These are phyloP conservation scores for Fusarium chlamydosporum DNA, from an alignment of 2,329 filamentous ascomycete species.

Conservation along the genomic window DNA sequence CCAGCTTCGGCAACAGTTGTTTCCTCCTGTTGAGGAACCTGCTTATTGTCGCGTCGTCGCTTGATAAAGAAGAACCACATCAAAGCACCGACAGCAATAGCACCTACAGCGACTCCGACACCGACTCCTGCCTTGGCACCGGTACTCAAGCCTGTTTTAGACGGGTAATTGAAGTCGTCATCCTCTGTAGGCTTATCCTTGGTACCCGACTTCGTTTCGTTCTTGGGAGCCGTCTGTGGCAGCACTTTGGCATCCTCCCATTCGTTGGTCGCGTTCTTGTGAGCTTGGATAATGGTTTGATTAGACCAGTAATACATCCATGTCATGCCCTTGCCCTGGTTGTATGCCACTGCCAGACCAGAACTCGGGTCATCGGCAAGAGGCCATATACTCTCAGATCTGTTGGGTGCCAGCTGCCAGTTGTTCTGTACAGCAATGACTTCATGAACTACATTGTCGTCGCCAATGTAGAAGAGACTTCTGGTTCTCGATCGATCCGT, in stretches of 20 bases:
- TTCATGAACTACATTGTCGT: slow-evolving; percentile 4
- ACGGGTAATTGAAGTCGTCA: too few species aligned
- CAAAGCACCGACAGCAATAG: neutral
- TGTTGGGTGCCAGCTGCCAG: slow-evolving; percentile 4
- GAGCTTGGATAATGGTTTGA: neutral
- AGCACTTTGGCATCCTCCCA: neutral
- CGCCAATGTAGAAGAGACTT: slow-evolving; percentile 8
- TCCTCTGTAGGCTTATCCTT: neutral
- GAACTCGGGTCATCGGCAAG: neutral
- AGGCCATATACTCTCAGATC: slow-evolving; percentile 7
- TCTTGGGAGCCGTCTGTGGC: slow-evolving; percentile 1
- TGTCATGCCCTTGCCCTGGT: neutral
- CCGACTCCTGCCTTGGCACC: slow-evolving; percentile 10
- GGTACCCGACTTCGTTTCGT: neutral
- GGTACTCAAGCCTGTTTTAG: neutral
- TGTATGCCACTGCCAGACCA: neutral
- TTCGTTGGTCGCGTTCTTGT: neutral
- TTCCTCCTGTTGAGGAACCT: neutral
- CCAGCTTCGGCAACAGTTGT: neutral
- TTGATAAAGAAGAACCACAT: slow-evolving; percentile 5
- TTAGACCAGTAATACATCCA: slow-evolving; percentile 16
- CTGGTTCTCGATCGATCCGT: slow-evolving; percentile 1
- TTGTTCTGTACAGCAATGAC: neutral
- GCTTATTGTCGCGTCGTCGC: neutral
- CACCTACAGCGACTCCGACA: neutral